Evolutionary conservation across 1,284 basidiomycete genomes (phyloP).

Genomic region (Moniliella sp.): DNA sequence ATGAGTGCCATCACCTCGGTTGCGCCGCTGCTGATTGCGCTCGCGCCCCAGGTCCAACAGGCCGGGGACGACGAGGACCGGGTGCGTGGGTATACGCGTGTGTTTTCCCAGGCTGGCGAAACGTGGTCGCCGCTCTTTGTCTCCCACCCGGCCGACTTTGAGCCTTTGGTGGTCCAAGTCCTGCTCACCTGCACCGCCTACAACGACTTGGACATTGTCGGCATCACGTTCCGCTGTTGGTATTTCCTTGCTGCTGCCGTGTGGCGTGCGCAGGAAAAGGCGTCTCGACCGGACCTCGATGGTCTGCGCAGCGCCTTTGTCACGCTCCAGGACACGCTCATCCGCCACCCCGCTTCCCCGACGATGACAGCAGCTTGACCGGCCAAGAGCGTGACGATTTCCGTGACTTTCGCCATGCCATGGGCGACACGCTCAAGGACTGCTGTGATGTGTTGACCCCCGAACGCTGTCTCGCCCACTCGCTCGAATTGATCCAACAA

Average conservation of each 20-base stretch:
- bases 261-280: constrained; percentile 3
- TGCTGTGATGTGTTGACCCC: constrained; percentile 85
- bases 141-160: constrained; percentile 67
- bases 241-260: constrained; percentile 40
- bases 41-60: constrained; percentile 13
- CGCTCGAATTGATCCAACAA: constrained; percentile 55
- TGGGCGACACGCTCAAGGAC: constrained; percentile 97
- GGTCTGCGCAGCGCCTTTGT: constrained; percentile 61
- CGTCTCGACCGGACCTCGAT: constrained; percentile 9
- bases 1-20: constrained; percentile 68
- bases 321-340: constrained; percentile 63
- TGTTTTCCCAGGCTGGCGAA: constrained; percentile 88
- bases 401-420: constrained; percentile 80
- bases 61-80: constrained; percentile 58
- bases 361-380: constrained; percentile 45
- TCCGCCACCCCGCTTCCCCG: constrained; percentile 71
- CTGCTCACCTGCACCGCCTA: constrained; percentile 82
- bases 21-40: constrained; percentile 12
- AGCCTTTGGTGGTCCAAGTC: constrained; percentile 81
- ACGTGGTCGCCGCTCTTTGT: constrained; percentile 74
- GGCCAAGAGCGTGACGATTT: constrained; percentile 82
- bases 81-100: constrained; percentile 68
- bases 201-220: constrained; percentile 81
- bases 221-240: constrained; percentile 97
- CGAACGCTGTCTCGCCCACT: constrained; percentile 56